These are phyloP conservation scores for Phlegmacium glaucopus DNA, from an alignment of 768 basidiomycete genomes.

Conservation along the genomic window DNA sequence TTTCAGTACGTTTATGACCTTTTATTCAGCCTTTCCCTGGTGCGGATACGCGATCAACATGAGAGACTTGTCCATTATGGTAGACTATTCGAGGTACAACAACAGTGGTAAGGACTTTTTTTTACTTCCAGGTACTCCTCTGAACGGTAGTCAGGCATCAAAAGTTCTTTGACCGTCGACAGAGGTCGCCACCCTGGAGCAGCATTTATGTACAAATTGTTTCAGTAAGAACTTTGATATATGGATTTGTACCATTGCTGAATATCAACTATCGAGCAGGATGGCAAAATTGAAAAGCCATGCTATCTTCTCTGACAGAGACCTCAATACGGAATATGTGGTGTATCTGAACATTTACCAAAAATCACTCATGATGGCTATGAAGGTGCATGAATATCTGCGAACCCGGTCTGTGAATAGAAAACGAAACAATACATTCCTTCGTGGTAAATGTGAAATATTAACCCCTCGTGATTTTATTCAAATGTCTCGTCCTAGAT, in stretches of 20 bases:
- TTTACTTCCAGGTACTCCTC: background rate
- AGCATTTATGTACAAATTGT: conserved; percentile 68
- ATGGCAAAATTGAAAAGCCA: conserved; percentile 73
- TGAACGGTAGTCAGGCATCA: conserved; percentile 41
- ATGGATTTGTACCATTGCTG: background rate
- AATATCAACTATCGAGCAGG: conserved; percentile 31
- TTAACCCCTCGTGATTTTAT: background rate
- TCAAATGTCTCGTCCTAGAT: conserved; percentile 33
- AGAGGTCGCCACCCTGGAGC: conserved; percentile 61
- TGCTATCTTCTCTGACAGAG: conserved; percentile 74
- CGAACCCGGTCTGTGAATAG: conserved; percentile 50
- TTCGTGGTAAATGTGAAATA: conserved; percentile 19
- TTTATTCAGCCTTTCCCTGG: conserved; percentile 78
- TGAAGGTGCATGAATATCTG: conserved; percentile 87
- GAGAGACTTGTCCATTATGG: conserved; percentile 69
- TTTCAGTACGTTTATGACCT: background rate
- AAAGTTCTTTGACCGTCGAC: conserved; percentile 69
- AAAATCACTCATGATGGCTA: conserved; percentile 74
- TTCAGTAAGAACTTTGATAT: conserved; percentile 49
- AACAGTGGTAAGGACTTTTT: conserved; percentile 45
- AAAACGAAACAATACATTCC: conserved; percentile 48
- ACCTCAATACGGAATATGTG: conserved; percentile 56
- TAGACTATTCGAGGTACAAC: conserved; percentile 72
- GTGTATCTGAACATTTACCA: conserved; percentile 86
- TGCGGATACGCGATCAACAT: conserved; percentile 86